phyloP scores from a whole-genome alignment of 192 early-diverging fungal genomes.

The Coemansia sp. region DNA sequence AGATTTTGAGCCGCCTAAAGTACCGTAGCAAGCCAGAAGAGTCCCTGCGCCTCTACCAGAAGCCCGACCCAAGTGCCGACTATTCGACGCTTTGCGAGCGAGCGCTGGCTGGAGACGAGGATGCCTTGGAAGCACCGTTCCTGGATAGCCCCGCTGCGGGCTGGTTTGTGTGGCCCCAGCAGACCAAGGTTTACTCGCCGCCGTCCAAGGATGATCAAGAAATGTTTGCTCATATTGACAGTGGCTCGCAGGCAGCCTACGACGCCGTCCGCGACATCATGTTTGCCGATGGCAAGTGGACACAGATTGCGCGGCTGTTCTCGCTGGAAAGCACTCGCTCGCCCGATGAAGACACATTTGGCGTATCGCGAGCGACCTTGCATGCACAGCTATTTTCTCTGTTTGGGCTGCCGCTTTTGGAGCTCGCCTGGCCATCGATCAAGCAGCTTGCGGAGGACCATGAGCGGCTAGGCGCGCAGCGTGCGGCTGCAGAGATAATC shows the following conservation, averaged over 20 bases:
- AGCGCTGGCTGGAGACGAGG: constrained; percentile 27
- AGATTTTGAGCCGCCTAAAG: constrained; percentile 68
- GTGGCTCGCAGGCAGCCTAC: constrained; percentile 54
- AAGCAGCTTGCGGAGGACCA: constrained; percentile 45
- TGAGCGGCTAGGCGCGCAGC: constrained; percentile 74
- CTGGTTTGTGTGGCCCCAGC: constrained; percentile 78
- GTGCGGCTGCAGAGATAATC: constrained; percentile 75
- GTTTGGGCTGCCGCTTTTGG: constrained; percentile 61
- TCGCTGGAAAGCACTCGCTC: constrained; percentile 63
- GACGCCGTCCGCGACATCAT: constrained; percentile 56
- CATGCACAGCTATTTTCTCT: constrained; percentile 70
- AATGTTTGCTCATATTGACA: constrained; percentile 56
- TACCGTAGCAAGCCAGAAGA: constrained; percentile 45
- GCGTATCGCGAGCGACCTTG: constrained; percentile 55
- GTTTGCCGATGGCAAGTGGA: constrained; percentile 64
- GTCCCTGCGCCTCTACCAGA: not conserved
- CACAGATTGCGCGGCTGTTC: constrained; percentile 56
- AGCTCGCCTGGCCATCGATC: constrained; percentile 55
- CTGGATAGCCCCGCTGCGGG: constrained; percentile 64
- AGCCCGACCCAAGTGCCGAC: not conserved
- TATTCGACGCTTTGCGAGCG: constrained; percentile 35
- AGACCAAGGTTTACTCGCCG: constrained; percentile 53
- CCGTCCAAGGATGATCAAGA: constrained; percentile 25
- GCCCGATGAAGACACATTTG: constrained; percentile 66
- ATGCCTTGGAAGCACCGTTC: constrained; percentile 20